These are phyloP conservation scores for Centella asiatica DNA, from an alignment of 129 eudicot species.

Conservation along the genomic window DNA sequence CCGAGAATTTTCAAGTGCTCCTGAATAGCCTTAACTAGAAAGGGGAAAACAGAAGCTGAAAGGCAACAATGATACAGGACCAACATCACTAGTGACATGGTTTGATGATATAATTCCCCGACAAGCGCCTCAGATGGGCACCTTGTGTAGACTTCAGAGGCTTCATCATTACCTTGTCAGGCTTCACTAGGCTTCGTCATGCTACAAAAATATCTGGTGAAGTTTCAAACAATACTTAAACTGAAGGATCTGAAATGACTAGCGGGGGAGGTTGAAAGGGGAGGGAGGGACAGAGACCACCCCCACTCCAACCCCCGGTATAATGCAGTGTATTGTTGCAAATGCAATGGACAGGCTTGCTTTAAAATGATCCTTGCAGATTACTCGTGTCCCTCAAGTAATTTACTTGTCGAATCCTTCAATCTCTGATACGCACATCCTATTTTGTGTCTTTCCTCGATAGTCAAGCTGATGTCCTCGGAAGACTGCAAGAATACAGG, in stretches of 20 bases:
- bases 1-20: background rate
- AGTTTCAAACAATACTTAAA: too few species aligned
- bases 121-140: too few species aligned
- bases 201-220: too few species aligned
- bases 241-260: too few species aligned
- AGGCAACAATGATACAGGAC: background rate
- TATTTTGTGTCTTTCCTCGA: conserved; percentile 51
- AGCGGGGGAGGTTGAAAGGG: too few species aligned
- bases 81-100: background rate
- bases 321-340: background rate
- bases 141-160: too few species aligned
- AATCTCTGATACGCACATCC: conserved; percentile 43
- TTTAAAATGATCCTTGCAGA: background rate
- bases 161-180: too few species aligned
- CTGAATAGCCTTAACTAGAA: too few species aligned
- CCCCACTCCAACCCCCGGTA: background rate
- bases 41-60: background rate
- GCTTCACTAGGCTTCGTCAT: too few species aligned
- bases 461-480: conserved; percentile 28
- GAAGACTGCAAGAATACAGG: conserved; percentile 29
- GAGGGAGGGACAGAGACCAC: background rate
- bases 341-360: conserved; percentile 1
- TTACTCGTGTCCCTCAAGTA: conserved; percentile 1
- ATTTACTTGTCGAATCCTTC: conserved; percentile 25
- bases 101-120: too few species aligned